Percentiles rank a stretch among this genome's conserved stretches.
These are phyloP conservation scores for Colletotrichum filicis DNA, from an alignment of 2,329 filamentous ascomycete genomes.

Conservation along the genomic window DNA sequence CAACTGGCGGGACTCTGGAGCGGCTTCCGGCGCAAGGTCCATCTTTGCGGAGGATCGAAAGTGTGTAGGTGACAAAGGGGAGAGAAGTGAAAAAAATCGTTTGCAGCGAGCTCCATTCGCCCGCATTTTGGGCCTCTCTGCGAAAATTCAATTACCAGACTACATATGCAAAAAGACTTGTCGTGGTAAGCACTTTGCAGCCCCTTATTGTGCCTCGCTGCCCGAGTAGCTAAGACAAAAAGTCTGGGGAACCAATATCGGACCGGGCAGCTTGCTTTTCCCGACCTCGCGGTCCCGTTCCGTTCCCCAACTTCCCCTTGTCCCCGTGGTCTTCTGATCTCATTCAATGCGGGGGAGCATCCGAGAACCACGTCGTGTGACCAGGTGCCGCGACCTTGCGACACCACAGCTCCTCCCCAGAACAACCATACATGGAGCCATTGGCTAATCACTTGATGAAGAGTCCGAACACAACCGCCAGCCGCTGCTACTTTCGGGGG, in stretches of 20 bases:
- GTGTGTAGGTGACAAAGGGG: slow-evolving; percentile 11
- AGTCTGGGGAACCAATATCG: slow-evolving; percentile 2
- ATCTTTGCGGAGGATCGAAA: not conserved
- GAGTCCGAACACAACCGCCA: slow-evolving; percentile 12
- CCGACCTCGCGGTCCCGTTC: slow-evolving; percentile 20
- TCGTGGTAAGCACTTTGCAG: slow-evolving; percentile 2
- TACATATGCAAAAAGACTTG: not conserved
- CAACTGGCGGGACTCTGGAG: not conserved
- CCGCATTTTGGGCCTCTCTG: slow-evolving; percentile 1
- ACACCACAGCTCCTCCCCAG: slow-evolving; percentile 20
- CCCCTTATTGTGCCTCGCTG: slow-evolving; percentile 10
- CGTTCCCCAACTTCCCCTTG: slow-evolving; percentile 27
- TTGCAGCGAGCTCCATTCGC: not conserved
- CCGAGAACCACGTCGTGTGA: slow-evolving; percentile 34
- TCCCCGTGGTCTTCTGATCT: slow-evolving; percentile 33
- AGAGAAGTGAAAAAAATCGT: not conserved
- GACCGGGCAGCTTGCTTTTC: slow-evolving; percentile 30
- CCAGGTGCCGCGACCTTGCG: slow-evolving; percentile 28
- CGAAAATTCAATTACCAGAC: slow-evolving; percentile 1
- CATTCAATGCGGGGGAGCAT: slow-evolving; percentile 32
- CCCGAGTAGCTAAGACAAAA: slow-evolving; percentile 16
- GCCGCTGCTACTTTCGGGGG: slow-evolving; percentile 7
- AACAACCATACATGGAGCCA: not conserved
- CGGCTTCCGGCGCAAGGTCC: slow-evolving; percentile 6
- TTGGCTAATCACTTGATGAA: slow-evolving; percentile 23